Base-by-base conservation (phyloP, 345 rosid species). In the Adansonia digitata region DNA sequence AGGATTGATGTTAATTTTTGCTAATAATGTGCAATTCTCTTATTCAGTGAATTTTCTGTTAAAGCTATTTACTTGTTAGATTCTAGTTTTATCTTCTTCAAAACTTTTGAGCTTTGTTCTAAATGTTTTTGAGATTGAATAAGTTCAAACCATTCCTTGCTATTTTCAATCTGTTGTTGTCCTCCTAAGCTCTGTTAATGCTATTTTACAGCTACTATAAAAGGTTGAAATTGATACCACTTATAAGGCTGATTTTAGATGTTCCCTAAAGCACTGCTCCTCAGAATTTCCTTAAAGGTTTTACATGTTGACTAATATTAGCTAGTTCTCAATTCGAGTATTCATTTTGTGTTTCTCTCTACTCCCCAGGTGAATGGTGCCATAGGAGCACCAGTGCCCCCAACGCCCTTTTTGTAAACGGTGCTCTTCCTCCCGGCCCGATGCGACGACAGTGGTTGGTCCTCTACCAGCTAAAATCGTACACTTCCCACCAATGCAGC, bases 381-480 rank as follows among this genome's bases (percentile, higher is more conserved):
- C 24, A 74, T 81, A n/a, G 85, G 82, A 71, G 81, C 86, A 51
- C 88, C 86, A 8, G 63, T 86, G 72, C 92, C 93, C 69, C 88
- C 92, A 2, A 89, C 92, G 7, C 93, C 94, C n/a, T n/a, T 11
- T 91, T 87, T 77, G 84, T 83, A 40, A 91, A 90, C 66, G 95
- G 94, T 4, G 76, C 76, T 13, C 79, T 82, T 78, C 81, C 89
- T 56, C 86, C 92, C 55, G 77, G 81, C 27, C 78, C 89, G 7
- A 74, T 92, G 35, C 83, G n/a, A n/a, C n/a, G n/a, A n/a, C 86
- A 1, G 82, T 80, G 0, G 68, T 85, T 6, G 91, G 94, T 12
- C 97, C 88, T 5, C 91, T 91, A 42, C 91, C 96, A 31, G 96
- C 86, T 18, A 93, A 90, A 74, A 84, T 56, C 37, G 77, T 65